Percentiles rank a stretch among this genome's conserved stretches.
These are phyloP conservation scores for Bryoerythrophyllum caledonicum DNA, from an alignment of 225 moss, liverwort and hornwort genomes.

Conservation along the genomic window DNA sequence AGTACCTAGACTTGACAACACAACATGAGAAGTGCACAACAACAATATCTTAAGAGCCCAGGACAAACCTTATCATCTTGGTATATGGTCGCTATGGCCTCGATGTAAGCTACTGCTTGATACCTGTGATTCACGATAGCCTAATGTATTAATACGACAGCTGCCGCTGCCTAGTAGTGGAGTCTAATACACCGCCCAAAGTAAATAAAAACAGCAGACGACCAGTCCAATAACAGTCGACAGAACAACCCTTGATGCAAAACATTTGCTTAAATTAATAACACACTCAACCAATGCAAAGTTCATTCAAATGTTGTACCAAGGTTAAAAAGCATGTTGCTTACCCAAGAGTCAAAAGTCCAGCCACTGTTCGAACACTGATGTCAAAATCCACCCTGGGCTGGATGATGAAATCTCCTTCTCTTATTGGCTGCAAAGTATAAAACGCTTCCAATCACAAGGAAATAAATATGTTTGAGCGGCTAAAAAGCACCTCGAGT, in stretches of 20 bases:
- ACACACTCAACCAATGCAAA: constrained; percentile 4
- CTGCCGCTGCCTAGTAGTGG: constrained; percentile 12
- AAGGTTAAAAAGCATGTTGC: constrained; percentile 22
- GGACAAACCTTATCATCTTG: constrained; percentile 77
- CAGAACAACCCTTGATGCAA: constrained; percentile 7
- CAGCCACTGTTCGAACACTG: constrained; percentile 85
- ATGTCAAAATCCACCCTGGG: constrained; percentile 91
- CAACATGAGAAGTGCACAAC: constrained; percentile 11
- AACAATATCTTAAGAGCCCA: constrained; percentile 7
- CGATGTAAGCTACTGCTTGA: constrained; percentile 85
- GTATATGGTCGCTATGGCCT: constrained; percentile 79
- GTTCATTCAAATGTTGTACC: constrained; percentile 15
- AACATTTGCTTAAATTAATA: constrained; percentile 9
- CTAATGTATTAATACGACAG: not conserved
- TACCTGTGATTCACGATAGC: constrained; percentile 52
- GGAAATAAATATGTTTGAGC: not conserved
- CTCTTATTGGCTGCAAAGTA: constrained; percentile 66
- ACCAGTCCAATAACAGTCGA: constrained; percentile 6
- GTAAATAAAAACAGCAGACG: constrained; percentile 1
- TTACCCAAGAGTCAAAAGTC: constrained; percentile 80
- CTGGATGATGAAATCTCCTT: constrained; percentile 86
- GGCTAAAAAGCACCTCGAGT: constrained; percentile 12
- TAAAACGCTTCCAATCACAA: constrained; percentile 13
- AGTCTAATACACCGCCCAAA: constrained; percentile 4
- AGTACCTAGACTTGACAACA: constrained; percentile 2